Evolutionary conservation across 352 stramenopile genomes (phyloP), one percentile per base, ranked within the genome.

Genomic region (Pythium rishiriense): DNA sequence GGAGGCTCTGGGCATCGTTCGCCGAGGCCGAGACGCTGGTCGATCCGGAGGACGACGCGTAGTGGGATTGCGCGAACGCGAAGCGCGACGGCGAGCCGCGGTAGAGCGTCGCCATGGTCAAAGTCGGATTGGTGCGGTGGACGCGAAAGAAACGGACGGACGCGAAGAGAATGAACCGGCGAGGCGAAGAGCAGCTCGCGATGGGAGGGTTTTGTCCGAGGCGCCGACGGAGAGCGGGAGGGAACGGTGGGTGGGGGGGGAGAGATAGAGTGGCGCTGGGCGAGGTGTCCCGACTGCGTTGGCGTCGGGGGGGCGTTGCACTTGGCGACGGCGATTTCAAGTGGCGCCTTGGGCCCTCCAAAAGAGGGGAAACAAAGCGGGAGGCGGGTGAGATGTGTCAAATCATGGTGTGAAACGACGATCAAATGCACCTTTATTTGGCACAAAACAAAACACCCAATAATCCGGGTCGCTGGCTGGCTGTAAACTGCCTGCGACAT

Each of bases 31-130:
- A 43, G 4, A 54, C 26, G 14, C 33, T 25, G 14, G 22, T 41
- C 22, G 41, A 43, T 15, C 49, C 59, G 25, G 42, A 85, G 25
- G 41, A 68, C 70, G 66, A 46, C 24, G 79, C 81, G 65, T 91
- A 91, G 68, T 92, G 83, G 52, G 79, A 86, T 58, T 85, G 79
- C 21, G 74, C 64, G 66, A 92, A 88, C 50, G 79, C 72, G 60
- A 92, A 86, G 35, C 81, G 79, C 66, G 75, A 76, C 28, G 78
- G 74, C 50, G 76, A 74, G 47, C 73, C 76, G 62, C 83, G 83
- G 73, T 92, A 92, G 35, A 90, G 86, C 19, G 83, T 85, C 41
- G 83, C 81, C 74, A 89, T 89, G 48, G 21, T 59, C 3, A 11
- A n/a, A 5, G 28, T 3, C 12, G 9, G 31, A 24, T 11, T 14